Evolutionary conservation across 495 filamentous ascomycete genomes (phyloP), one percentile per base, ranked within the genome.

Genomic region (Penicillium mononematosum): DNA sequence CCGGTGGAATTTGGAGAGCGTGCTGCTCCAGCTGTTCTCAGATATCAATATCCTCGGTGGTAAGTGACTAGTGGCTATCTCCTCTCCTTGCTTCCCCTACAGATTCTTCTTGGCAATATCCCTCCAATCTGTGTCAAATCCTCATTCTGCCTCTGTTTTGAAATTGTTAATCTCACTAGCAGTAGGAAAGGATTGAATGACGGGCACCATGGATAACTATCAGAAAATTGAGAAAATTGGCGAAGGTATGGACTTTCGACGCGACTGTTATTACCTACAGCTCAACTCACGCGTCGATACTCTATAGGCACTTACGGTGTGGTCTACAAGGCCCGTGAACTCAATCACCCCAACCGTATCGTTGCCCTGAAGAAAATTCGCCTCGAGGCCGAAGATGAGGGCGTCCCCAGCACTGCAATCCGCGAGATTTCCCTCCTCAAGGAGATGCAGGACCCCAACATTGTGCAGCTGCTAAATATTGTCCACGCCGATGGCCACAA

Each of bases 181-280:
- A n/a, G 14, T 31, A 60, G 57, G 38, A 27, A 31, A 59, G 48
- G 17, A 54, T 34, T 17, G 31, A 38, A 49, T 46, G 19, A 14
- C 38, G 16, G 46, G 46, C 66, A 66, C 57, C 61, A 99, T 99
- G 94, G 94, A 99, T 70, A 96, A 97, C 73, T 99, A 99, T 74
- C 92, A 98, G 79, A 97, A 97, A 78, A 88, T 99, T 56, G 94
- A 99, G 81, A 99, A 99, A 79, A 95, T 99, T 74, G 94, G 94
- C 65, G 94, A 99, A 83, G 94, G 94, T 96, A 70, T 42, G 68
- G 61, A 47, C 56, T 36, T 8, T 47, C 34, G 31, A 54, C 53
- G 14, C 19, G 52, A 20, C 41, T 56, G 16, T 42, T 43, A 41
- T 45, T 38, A 12, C 24, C 25, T 38, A 27, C 25, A 49, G n/a